Base-by-base conservation (phyloP, 2,329 filamentous ascomycete species). In the Ophiostoma novo-ulmi region DNA sequence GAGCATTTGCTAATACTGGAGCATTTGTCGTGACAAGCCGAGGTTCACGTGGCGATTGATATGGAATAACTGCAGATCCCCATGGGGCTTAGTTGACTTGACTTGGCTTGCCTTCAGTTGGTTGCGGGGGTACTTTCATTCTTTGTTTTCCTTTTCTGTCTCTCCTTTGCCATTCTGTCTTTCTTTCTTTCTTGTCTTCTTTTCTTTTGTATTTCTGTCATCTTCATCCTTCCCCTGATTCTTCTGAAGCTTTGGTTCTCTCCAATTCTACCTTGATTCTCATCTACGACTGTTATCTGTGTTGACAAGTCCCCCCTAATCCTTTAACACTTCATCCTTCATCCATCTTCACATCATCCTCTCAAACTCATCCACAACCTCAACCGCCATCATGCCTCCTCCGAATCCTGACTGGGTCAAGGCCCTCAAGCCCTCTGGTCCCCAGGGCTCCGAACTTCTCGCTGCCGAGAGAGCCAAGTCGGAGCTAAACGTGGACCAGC, bases 391-490 rank as follows among this genome's bases (percentile, higher is more conserved):
- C 35, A 65, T 65, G 63, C 63, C 63, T 13, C 63, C 63, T n/a
- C 20, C 63, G 63, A 72, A 69, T 41, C 74, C 74, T 35, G 74
- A 74, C 63, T 75, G 74, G 74, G 74, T 75, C 72, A 72, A 74
- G 69, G 78, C 78, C 75, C 78, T 81, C 36, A 77, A 75, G 73
- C 79, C 79, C 5, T 78, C 89, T 2, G 85, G 85, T 70, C 88
- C 88, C 5, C 89, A 92, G 35, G 90, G 91, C 73, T 83, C 84
- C 55, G 89, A 92, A 76, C 84, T 93, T 67, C 86, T 93, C 70
- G 79, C 83, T n/a, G 82, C 85, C 68, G 91, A 93, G 82, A 86
- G 91, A 73, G 85, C 84, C 35, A 86, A 86, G 75, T 91, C 89
- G 69, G 87, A 87, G 72, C 79, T 93, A 75, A 83, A 89, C 38